These are phyloP conservation scores for Pythium brachiatum DNA, from an alignment of 352 stramenopile genomes.

Conservation along the genomic window DNA sequence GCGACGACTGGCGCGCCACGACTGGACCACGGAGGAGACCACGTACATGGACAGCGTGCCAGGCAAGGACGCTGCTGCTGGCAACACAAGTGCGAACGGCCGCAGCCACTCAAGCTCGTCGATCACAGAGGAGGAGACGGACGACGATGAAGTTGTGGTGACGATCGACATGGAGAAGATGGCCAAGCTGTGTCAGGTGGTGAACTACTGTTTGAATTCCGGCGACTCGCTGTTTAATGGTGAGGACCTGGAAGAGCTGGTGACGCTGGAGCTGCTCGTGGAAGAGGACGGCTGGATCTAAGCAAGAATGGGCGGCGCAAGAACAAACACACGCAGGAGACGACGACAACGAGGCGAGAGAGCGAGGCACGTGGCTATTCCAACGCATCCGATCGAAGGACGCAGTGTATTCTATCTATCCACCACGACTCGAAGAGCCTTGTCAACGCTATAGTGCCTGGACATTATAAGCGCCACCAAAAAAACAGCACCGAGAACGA, in stretches of 20 bases:
- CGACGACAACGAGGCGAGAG: not conserved
- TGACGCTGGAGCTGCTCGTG: constrained; percentile 74
- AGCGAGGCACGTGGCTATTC: not conserved
- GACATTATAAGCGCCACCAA: not conserved
- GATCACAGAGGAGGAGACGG: constrained; percentile 41
- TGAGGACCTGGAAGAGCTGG: constrained; percentile 59
- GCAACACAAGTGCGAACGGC: not conserved
- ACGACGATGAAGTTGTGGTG: constrained; percentile 30
- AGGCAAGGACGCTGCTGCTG: constrained; percentile 16
- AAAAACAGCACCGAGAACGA: not conserved
- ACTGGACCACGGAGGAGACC: constrained; percentile 62
- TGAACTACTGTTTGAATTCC: constrained; percentile 39
- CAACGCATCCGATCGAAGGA: constrained; percentile 20
- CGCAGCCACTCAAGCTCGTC: constrained; percentile 52
- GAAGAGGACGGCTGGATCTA: constrained; percentile 85
- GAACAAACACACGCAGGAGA: not conserved
- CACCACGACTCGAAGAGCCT: not conserved
- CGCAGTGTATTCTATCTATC: constrained; percentile 1
- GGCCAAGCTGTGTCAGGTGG: constrained; percentile 26
- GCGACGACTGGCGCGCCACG: constrained; percentile 62
- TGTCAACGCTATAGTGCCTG: not conserved
- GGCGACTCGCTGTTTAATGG: constrained; percentile 46
- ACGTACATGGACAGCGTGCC: constrained; percentile 24
- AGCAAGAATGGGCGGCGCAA: not conserved
- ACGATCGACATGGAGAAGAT: constrained; percentile 26